Percentiles rank a stretch among this genome's conserved stretches.
phyloP scores from a whole-genome alignment of 1,139 yeast genomes.

The Torulaspora pretoriensis region DNA sequence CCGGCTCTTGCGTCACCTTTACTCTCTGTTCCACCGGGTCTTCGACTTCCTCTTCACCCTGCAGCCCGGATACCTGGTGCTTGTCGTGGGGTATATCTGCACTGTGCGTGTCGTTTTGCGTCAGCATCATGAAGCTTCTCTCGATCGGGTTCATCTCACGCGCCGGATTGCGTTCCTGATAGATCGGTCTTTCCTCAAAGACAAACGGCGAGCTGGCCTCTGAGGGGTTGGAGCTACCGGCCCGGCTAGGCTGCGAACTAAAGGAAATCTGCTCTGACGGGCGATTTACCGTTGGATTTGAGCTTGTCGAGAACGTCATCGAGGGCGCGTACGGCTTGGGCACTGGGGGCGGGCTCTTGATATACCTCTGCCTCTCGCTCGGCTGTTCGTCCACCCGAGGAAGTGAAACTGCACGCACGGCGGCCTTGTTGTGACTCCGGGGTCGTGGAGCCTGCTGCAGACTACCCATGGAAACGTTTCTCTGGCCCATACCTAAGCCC shows the following conservation, averaged over 20 bases:
- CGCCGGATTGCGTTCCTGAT: background rate
- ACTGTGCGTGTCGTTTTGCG: conserved; percentile 24
- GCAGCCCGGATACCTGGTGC: too few species aligned
- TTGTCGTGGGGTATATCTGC: background rate
- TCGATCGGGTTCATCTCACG: conserved; percentile 31
- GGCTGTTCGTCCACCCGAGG: conserved; percentile 4
- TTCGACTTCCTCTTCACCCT: background rate
- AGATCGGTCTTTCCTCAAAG: background rate
- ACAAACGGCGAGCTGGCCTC: conserved; percentile 2
- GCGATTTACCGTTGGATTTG: background rate
- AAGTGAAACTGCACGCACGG: conserved; percentile 10
- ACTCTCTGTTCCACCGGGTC: background rate
- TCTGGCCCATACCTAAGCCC: conserved; percentile 1
- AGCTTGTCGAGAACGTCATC: background rate
- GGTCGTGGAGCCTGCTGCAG: conserved; percentile 1
- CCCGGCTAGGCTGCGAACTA: background rate
- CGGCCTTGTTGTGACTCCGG: conserved; percentile 2
- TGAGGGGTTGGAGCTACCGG: background rate
- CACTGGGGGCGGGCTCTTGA: background rate
- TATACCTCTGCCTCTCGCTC: too few species aligned
- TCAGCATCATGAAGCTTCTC: conserved; percentile 32
- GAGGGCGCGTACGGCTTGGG: background rate
- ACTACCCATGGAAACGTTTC: conserved; percentile 14
- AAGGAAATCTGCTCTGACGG: background rate
- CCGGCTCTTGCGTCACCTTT: background rate